These are phyloP conservation scores for Aspergillus udagawae DNA, from an alignment of 2,329 filamentous ascomycete genomes.

Conservation along the genomic window DNA sequence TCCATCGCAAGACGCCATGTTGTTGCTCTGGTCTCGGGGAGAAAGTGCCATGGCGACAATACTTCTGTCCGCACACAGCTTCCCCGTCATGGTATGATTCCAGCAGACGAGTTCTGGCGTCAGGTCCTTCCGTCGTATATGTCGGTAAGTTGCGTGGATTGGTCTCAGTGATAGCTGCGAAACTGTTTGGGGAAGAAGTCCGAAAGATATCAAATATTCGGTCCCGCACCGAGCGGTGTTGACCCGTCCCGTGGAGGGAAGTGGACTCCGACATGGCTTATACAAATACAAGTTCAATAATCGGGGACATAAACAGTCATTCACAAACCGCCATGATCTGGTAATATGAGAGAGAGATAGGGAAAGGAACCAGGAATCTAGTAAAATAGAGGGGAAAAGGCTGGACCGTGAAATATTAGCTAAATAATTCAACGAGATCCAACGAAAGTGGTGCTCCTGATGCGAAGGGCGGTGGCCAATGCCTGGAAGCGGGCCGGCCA, in stretches of 20 bases:
- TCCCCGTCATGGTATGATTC: constrained; percentile 36
- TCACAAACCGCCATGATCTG: constrained; percentile 3
- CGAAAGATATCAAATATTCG: constrained; percentile 30
- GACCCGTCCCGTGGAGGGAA: constrained; percentile 18
- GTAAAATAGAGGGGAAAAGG: neutral
- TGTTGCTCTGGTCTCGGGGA: constrained; percentile 62
- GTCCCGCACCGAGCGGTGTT: constrained; percentile 28
- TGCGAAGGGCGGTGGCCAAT: constrained; percentile 23
- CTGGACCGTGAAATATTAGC: neutral
- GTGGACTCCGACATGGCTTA: constrained; percentile 26
- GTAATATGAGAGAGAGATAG: neutral
- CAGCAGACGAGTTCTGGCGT: constrained; percentile 36
- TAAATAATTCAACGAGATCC: constrained; percentile 1
- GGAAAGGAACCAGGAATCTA: constrained; percentile 1
- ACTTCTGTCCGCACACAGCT: constrained; percentile 37
- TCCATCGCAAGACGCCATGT: constrained; percentile 26
- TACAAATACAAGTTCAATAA: neutral
- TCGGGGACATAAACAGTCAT: constrained; percentile 1
- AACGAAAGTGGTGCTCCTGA: constrained; percentile 6
- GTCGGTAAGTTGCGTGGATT: constrained; percentile 4
- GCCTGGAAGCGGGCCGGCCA: neutral
- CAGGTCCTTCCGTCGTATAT: constrained; percentile 17
- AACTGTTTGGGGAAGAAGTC: constrained; percentile 10
- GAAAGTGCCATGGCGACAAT: constrained; percentile 71
- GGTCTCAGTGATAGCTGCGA: constrained; percentile 5